These are phyloP conservation scores for Geosiphon pyriformis DNA, from an alignment of 192 early-diverging fungal genomes.

Conservation along the genomic window DNA sequence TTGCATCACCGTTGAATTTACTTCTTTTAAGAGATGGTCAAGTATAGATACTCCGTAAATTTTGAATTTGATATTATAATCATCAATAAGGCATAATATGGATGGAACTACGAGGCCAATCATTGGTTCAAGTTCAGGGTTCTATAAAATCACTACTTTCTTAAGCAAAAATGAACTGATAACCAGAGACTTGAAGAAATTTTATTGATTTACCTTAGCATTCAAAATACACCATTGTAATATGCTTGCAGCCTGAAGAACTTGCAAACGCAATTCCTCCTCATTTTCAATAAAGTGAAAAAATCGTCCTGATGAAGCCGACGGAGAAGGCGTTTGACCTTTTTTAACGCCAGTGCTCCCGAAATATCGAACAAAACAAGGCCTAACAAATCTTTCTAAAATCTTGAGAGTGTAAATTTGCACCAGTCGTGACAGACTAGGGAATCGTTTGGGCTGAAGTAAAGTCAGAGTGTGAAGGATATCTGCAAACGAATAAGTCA, in stretches of 20 bases:
- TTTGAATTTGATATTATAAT: constrained; percentile 22
- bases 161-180: too few species aligned
- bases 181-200: too few species aligned
- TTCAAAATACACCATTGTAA: neutral
- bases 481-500: too few species aligned
- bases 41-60: constrained; percentile 16
- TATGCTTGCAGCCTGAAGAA: neutral
- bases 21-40: constrained; percentile 16
- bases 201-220: neutral
- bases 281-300: too few species aligned
- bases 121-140: constrained; percentile 10
- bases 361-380: neutral
- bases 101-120: constrained; percentile 23
- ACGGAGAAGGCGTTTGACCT: neutral
- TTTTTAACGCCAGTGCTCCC: neutral
- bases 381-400: neutral
- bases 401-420: neutral
- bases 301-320: too few species aligned
- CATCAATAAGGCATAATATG: constrained; percentile 24
- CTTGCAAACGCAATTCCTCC: neutral
- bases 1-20: constrained; percentile 6
- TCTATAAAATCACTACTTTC: neutral
- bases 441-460: neutral
- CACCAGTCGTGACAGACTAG: neutral
- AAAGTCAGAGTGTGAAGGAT: neutral